Percentiles rank a stretch among this genome's conserved stretches.
Evolutionary conservation across 2,329 filamentous ascomycete species (phyloP).

Genomic region (Trichoderma afroharzianum): DNA sequence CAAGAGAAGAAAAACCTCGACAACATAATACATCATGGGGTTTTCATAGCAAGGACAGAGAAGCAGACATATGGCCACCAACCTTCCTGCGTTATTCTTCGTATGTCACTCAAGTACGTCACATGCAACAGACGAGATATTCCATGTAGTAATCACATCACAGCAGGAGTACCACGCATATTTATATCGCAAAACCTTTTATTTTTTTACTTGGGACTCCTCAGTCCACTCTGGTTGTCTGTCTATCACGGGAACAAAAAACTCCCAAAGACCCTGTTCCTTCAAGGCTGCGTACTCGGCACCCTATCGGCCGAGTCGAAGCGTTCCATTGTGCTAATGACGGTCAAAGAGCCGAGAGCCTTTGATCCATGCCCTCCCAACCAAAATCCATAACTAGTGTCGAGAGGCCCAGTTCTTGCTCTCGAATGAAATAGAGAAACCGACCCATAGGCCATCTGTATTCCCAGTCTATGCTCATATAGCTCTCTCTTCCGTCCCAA

Average conservation of each 20-base stretch:
- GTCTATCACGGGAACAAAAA: constrained; percentile 23
- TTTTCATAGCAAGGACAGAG: neutral
- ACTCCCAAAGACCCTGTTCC: constrained; percentile 16
- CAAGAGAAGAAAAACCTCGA: neutral
- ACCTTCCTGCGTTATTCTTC: neutral
- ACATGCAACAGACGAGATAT: neutral
- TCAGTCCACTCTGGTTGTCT: constrained; percentile 39
- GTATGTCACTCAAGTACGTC: neutral
- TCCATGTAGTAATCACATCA: neutral
- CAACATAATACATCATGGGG: too few relatives aligned
- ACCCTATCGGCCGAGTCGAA: constrained; percentile 32
- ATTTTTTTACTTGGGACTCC: constrained; percentile 39
- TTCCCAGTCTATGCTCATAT: constrained; percentile 32
- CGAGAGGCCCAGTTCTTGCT: constrained; percentile 38
- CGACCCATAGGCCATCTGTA: constrained; percentile 32
- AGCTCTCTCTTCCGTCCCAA: constrained; percentile 31
- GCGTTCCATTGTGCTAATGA: constrained; percentile 24
- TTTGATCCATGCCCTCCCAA: constrained; percentile 32
- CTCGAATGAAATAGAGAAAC: constrained; percentile 35
- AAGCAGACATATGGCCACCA: neutral
- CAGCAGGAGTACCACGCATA: neutral
- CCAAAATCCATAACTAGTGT: constrained; percentile 37
- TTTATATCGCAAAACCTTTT: constrained; percentile 19
- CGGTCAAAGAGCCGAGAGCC: constrained; percentile 25
- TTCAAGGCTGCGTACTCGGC: constrained; percentile 15